Evolutionary conservation across 1,139 yeast species (phyloP).

Genomic region (Groenewaldozyma sp.): DNA sequence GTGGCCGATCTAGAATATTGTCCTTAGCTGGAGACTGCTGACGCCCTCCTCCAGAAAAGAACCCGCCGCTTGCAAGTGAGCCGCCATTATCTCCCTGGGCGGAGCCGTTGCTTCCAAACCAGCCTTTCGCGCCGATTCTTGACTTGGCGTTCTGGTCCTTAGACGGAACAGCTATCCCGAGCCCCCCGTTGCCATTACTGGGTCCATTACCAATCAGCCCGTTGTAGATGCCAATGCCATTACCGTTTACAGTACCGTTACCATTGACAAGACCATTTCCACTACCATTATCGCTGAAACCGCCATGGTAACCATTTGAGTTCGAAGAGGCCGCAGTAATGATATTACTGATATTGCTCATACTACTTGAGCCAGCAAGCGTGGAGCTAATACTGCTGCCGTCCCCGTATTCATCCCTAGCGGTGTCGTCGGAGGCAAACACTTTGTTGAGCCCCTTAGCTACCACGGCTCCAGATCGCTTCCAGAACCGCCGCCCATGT

Average conservation of each 20-base stretch:
- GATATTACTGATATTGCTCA: slow-evolving; percentile 6
- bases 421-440: slow-evolving; percentile 24
- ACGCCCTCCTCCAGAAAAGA: no score
- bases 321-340: slow-evolving; percentile 12
- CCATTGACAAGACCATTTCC: slow-evolving; percentile 3
- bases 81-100: not conserved
- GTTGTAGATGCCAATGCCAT: no score
- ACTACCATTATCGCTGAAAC: slow-evolving; percentile 9
- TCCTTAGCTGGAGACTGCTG: slow-evolving; percentile 4
- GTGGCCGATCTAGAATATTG: slow-evolving; percentile 1
- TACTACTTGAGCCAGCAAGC: slow-evolving; percentile 5
- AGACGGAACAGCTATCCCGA: not conserved
- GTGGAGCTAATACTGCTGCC: no score
- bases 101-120: slow-evolving; percentile 2
- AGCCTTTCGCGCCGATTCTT: not conserved
- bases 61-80: slow-evolving; percentile 2
- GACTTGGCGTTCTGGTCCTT: not conserved
- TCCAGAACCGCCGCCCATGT: slow-evolving; percentile 28
- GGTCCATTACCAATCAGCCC: slow-evolving; percentile 5
- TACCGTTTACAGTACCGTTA: no score
- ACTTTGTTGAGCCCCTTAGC: slow-evolving; percentile 32
- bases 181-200: slow-evolving; percentile 7
- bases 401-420: slow-evolving; percentile 8
- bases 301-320: slow-evolving; percentile 8
- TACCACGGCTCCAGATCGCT: slow-evolving; percentile 30